These are phyloP conservation scores for Aschersonia sp. DNA, from an alignment of 2,329 filamentous ascomycete genomes.

Conservation along the genomic window DNA sequence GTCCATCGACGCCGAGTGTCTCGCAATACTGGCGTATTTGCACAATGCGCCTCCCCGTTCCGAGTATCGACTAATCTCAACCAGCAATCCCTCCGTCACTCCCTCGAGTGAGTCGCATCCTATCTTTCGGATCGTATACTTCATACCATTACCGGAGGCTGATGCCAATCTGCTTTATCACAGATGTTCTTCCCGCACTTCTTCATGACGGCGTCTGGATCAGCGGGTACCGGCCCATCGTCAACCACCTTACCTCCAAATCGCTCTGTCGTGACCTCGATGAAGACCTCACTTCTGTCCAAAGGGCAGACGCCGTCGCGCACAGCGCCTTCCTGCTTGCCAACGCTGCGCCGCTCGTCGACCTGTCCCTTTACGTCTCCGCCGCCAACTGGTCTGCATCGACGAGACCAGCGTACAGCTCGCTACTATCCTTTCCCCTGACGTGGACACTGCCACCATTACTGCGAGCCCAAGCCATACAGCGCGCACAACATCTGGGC, in stretches of 20 bases:
- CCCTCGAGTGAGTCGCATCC: conserved; percentile 44
- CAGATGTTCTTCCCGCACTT: conserved; percentile 42
- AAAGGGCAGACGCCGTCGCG: conserved; percentile 33
- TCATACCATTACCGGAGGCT: no score
- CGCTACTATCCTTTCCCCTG: conserved; percentile 69
- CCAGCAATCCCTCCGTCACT: conserved; percentile 56
- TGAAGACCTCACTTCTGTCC: conserved; percentile 19
- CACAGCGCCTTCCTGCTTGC: conserved; percentile 57
- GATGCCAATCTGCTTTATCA: not conserved
- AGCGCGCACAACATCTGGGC: conserved; percentile 54
- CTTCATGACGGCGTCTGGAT: conserved; percentile 36
- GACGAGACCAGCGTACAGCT: conserved; percentile 69
- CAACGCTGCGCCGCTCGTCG: conserved; percentile 63
- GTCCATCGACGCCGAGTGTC: conserved; percentile 83
- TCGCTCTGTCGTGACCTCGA: conserved; percentile 23
- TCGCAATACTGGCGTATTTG: conserved; percentile 69
- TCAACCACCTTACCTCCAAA: conserved; percentile 34
- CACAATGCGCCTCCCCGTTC: conserved; percentile 43
- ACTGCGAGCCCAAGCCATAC: conserved; percentile 55
- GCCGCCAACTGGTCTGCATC: conserved; percentile 69
- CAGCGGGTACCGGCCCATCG: conserved; percentile 47
- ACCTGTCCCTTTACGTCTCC: conserved; percentile 81
- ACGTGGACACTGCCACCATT: conserved; percentile 74
- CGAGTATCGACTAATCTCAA: conserved; percentile 56
- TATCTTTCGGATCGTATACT: conserved; percentile 2